Percentiles rank a stretch among this genome's conserved stretches.
Evolutionary conservation across 2,329 filamentous ascomycete genomes (phyloP).

Genomic region (Pestalotiopsis sp.): DNA sequence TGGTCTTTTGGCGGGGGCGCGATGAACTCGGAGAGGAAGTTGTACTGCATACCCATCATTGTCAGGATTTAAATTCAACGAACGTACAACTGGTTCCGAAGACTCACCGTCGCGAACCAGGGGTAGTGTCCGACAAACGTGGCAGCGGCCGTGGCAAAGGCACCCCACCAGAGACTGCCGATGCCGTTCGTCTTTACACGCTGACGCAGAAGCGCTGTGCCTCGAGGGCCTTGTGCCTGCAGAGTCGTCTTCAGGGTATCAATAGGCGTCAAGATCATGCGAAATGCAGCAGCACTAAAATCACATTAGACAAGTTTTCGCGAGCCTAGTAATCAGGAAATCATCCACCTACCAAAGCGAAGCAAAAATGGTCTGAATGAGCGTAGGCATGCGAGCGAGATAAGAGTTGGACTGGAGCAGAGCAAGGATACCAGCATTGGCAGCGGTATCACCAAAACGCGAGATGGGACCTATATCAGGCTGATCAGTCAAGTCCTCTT

Average conservation of each 20-base stretch:
- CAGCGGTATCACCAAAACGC: slow-evolving; percentile 50
- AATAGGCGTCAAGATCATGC: slow-evolving; percentile 50
- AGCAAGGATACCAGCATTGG: slow-evolving; percentile 52
- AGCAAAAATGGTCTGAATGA: slow-evolving; percentile 48
- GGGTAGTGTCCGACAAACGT: slow-evolving; percentile 53
- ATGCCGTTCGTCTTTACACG: slow-evolving; percentile 46
- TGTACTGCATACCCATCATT: no score
- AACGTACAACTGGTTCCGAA: no score
- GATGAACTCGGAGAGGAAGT: slow-evolving; percentile 41
- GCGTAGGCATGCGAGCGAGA: slow-evolving; percentile 42
- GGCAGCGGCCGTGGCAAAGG: slow-evolving; percentile 48
- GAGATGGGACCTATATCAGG: slow-evolving; percentile 40
- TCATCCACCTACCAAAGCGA: slow-evolving; percentile 40
- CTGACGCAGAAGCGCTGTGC: slow-evolving; percentile 43
- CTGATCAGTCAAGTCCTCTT: neutral
- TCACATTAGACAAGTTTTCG: neutral
- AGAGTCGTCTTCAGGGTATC: slow-evolving; percentile 54
- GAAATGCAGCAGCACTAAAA: slow-evolving; percentile 44
- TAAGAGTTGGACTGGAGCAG: slow-evolving; percentile 49
- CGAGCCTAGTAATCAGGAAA: neutral
- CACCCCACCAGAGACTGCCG: slow-evolving; percentile 52
- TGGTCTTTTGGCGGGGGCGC: slow-evolving; percentile 42
- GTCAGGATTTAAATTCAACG: no score
- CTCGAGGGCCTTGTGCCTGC: slow-evolving; percentile 47
- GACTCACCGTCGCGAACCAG: slow-evolving; percentile 51